Evolutionary conservation across 345 rosid species (phyloP).

Genomic region (Bruguiera sexangula): DNA sequence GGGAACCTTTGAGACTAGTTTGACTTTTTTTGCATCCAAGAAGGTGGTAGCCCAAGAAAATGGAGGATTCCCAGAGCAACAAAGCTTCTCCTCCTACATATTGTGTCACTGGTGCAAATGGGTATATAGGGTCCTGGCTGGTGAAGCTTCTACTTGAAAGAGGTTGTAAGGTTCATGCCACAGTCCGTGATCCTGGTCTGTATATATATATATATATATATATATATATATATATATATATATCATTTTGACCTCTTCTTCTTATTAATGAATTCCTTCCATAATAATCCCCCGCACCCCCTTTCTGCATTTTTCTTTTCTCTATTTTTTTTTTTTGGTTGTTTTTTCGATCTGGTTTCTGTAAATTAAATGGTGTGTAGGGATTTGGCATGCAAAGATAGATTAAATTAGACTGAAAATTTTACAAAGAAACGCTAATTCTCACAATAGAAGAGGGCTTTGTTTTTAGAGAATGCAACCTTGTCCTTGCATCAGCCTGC

Average conservation of each 20-base stretch:
- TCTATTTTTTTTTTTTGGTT: background rate
- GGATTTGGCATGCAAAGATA: too few species aligned
- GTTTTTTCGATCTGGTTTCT: too few species aligned
- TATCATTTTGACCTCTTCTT: background rate
- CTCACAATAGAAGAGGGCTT: too few species aligned
- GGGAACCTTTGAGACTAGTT: too few species aligned
- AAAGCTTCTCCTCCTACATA: conserved; percentile 24
- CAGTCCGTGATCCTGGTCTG: conserved; percentile 62
- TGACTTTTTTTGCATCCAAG: background rate
- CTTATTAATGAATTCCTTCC: background rate
- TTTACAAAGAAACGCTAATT: too few species aligned
- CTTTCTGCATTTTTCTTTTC: background rate
- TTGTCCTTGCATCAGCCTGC: too few species aligned
- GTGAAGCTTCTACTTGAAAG: conserved; percentile 61
- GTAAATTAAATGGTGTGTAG: too few species aligned
- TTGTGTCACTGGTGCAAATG: conserved; percentile 78
- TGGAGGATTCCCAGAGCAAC: conserved; percentile 11
- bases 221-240: background rate
- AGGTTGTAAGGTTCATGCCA: conserved; percentile 69
- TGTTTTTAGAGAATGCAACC: too few species aligned
- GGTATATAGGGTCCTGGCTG: conserved; percentile 77
- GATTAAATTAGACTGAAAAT: too few species aligned
- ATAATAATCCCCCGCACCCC: background rate
- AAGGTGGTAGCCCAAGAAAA: background rate
- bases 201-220: background rate